Evolutionary conservation across 176 grass and related monocot genomes (phyloP).

Genomic region (Triticum turgidum): DNA sequence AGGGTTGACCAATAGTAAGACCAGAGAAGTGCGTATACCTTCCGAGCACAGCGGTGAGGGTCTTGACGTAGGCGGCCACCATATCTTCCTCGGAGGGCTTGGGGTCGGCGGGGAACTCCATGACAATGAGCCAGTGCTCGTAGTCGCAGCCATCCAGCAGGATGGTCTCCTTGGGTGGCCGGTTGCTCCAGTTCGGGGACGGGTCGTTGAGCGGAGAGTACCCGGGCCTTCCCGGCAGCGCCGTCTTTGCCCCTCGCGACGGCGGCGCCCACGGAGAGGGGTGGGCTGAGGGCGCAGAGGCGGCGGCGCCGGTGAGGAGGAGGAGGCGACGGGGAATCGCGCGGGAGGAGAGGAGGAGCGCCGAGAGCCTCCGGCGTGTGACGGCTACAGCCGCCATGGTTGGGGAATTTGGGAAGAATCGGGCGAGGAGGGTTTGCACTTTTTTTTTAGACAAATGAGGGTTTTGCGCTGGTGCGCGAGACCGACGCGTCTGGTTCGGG

Average conservation of each 20-base stretch:
- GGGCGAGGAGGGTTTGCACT: not conserved
- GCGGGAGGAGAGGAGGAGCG: conserved; percentile 52
- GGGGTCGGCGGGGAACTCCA: conserved; percentile 73
- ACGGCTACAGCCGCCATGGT: conserved; percentile 60
- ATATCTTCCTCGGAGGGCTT: conserved; percentile 84
- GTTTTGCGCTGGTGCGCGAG: not conserved
- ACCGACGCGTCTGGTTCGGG: no score
- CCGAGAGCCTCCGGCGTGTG: conserved; percentile 53
- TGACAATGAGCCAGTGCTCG: conserved; percentile 95
- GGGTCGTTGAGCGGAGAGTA: conserved; percentile 76
- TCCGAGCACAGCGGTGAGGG: conserved; percentile 62
- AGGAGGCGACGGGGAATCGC: conserved; percentile 22
- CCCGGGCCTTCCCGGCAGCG: conserved; percentile 53
- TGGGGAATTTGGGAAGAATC: not conserved
- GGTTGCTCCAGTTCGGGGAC: conserved; percentile 95
- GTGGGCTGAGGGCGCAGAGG: conserved; percentile 14
- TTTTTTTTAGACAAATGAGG: no score
- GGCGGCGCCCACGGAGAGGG: conserved; percentile 24
- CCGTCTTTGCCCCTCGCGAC: conserved; percentile 47
- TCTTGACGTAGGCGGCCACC: conserved; percentile 79
- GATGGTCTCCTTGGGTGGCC: conserved; percentile 91
- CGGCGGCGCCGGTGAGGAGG: conserved; percentile 20
- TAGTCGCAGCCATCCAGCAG: conserved; percentile 95
- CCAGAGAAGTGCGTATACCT: conserved; percentile 38
- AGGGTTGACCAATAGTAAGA: no score